A percentile compares a stretch with the other conserved stretches of the same genome.
phyloP scores from a whole-genome alignment of 805 yeast genomes.

The Dipodascus geniculatus region DNA sequence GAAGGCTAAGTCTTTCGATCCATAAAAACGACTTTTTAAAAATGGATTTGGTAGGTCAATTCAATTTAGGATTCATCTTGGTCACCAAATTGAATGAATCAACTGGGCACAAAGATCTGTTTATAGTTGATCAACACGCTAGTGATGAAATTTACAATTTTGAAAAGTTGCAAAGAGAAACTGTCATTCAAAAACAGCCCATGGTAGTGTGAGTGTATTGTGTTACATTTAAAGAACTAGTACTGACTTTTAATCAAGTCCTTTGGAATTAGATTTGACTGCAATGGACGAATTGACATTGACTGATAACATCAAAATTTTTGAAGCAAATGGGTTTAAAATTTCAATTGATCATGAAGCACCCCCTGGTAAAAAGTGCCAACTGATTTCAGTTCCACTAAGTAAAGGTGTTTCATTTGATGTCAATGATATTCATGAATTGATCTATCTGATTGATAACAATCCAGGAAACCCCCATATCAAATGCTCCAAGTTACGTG shows the following conservation, averaged over 20 bases:
- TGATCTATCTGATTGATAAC: constrained; percentile 55
- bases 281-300: constrained; percentile 70
- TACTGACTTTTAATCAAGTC: constrained; percentile 14
- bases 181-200: constrained; percentile 55
- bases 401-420: constrained; percentile 62
- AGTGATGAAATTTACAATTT: constrained; percentile 92
- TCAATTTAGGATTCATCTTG: constrained; percentile 88
- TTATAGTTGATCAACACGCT: constrained; percentile 95
- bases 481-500: constrained; percentile 65
- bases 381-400: constrained; percentile 54
- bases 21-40: constrained; percentile 57
- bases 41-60: constrained; percentile 86
- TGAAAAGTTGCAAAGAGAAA: constrained; percentile 49
- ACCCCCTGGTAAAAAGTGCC: constrained; percentile 45
- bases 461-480: constrained; percentile 33
- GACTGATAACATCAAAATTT: constrained; percentile 43
- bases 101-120: constrained; percentile 38
- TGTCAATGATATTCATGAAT: constrained; percentile 56
- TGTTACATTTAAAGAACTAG: not conserved
- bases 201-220: constrained; percentile 33
- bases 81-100: constrained; percentile 35
- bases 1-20: constrained; percentile 46
- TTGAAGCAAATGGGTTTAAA: constrained; percentile 70
- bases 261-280: constrained; percentile 48
- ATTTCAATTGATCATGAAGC: constrained; percentile 38